These are phyloP conservation scores for Begonia masoniana DNA, from an alignment of 306 rosid species.

Conservation along the genomic window DNA sequence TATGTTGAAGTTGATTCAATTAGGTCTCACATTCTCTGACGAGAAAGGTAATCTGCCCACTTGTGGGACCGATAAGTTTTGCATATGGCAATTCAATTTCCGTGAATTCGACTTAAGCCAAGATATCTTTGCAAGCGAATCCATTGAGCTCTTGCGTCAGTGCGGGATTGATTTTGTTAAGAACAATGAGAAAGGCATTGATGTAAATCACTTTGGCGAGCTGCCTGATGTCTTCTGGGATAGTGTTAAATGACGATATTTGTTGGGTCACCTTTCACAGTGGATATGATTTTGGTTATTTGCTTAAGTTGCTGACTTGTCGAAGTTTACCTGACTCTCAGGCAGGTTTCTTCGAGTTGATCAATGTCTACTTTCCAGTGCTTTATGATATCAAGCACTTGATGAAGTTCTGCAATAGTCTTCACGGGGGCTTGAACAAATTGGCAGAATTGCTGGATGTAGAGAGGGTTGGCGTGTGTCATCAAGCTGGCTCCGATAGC, in stretches of 20 bases:
- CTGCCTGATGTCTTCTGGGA: constrained; percentile 53
- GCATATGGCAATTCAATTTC: constrained; percentile 59
- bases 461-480: constrained; percentile 53
- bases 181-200: constrained; percentile 56
- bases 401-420: constrained; percentile 72
- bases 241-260: constrained; percentile 34
- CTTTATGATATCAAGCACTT: constrained; percentile 57
- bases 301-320: constrained; percentile 53
- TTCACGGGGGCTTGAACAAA: constrained; percentile 62
- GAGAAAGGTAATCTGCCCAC: constrained; percentile 66
- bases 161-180: constrained; percentile 64
- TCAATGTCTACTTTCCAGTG: constrained; percentile 38
- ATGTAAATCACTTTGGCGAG: constrained; percentile 48
- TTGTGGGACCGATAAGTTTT: constrained; percentile 38
- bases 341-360: constrained; percentile 40
- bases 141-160: constrained; percentile 47
- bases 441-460: constrained; percentile 59
- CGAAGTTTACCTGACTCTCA: constrained; percentile 34
- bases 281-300: constrained; percentile 58
- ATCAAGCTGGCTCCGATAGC: constrained; percentile 74
- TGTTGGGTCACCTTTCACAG: constrained; percentile 60
- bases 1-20: constrained; percentile 82
- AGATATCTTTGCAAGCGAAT: constrained; percentile 54
- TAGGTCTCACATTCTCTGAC: constrained; percentile 81
- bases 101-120: constrained; percentile 44